These are phyloP conservation scores for Cryptosporidium xiaoi DNA, from an alignment of 169 alveolate genomes.

Conservation along the genomic window DNA sequence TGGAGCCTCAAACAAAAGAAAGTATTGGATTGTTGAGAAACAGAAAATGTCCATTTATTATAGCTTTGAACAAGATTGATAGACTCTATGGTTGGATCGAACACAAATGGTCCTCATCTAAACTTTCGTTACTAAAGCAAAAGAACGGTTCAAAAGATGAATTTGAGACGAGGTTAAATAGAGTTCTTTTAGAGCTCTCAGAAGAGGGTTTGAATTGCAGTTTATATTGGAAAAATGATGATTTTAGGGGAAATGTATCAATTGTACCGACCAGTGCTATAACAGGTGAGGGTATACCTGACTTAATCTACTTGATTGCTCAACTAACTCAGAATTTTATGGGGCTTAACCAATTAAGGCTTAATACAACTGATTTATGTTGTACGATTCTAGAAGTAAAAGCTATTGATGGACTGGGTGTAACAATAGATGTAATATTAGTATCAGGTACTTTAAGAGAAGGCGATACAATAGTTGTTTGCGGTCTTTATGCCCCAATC, in stretches of 20 bases:
- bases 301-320: constrained; percentile 91
- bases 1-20: constrained; percentile 98
- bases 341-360: constrained; percentile 84
- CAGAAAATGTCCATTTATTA: constrained; percentile 95
- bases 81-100: constrained; percentile 95
- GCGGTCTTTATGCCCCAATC: constrained; percentile 97
- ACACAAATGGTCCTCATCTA: constrained; percentile 90
- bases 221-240: constrained; percentile 95
- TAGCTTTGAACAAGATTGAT: constrained; percentile 99
- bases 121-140: constrained; percentile 87
- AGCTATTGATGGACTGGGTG: constrained; percentile 96
- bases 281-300: constrained; percentile 99
- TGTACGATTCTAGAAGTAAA: constrained; percentile 97
- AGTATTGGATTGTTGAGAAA: constrained; percentile 90
- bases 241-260: constrained; percentile 92
- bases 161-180: constrained; percentile 87
- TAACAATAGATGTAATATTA: constrained; percentile 98
- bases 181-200: constrained; percentile 88
- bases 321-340: constrained; percentile 91
- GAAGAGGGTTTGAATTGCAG: constrained; percentile 96
- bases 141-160: constrained; percentile 87
- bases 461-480: constrained; percentile 95
- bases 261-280: constrained; percentile 99
- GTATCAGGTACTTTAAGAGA: constrained; percentile 94
- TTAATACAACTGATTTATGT: constrained; percentile 89